Percentiles rank a stretch among this genome's conserved stretches.
Evolutionary conservation across 2,329 filamentous ascomycete species (phyloP).

Genomic region (Curvularia hawaiiensis): DNA sequence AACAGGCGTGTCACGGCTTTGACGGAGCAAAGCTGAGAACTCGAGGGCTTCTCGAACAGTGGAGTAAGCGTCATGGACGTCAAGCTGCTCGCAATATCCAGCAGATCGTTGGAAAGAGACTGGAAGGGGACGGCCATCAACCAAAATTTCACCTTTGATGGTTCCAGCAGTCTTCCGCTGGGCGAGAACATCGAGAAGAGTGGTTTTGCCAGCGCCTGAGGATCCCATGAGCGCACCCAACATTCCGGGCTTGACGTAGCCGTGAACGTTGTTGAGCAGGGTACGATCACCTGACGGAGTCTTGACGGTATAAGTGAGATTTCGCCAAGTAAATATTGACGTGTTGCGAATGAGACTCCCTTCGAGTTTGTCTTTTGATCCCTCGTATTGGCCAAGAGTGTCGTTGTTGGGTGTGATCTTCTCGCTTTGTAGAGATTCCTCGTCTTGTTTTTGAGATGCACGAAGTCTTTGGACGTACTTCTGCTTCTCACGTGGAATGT

Average conservation of each 20-base stretch:
- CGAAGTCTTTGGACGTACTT: conserved; percentile 18
- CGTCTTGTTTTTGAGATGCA: conserved; percentile 48
- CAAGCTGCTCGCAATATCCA: conserved; percentile 43
- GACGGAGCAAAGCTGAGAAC: conserved; percentile 40
- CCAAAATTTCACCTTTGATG: conserved; percentile 35
- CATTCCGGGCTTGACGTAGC: conserved; percentile 59
- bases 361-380: neutral
- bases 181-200: conserved; percentile 40
- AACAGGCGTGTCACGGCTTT: conserved; percentile 24
- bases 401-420: conserved; percentile 13
- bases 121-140: conserved; percentile 35
- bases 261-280: conserved; percentile 59
- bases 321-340: conserved; percentile 70
- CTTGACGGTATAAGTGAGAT: conserved; percentile 63
- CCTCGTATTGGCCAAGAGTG: conserved; percentile 39
- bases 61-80: conserved; percentile 35
- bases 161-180: conserved; percentile 37
- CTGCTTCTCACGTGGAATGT: conserved; percentile 60
- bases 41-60: conserved; percentile 40
- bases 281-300: conserved; percentile 45
- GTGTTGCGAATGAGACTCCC: conserved; percentile 62
- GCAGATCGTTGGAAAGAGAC: conserved; percentile 40
- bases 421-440: conserved; percentile 52
- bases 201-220: conserved; percentile 44
- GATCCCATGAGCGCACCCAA: conserved; percentile 51